Evolutionary conservation across 2,329 filamentous ascomycete genomes (phyloP).

Genomic region (Escovopsis sp.): DNA sequence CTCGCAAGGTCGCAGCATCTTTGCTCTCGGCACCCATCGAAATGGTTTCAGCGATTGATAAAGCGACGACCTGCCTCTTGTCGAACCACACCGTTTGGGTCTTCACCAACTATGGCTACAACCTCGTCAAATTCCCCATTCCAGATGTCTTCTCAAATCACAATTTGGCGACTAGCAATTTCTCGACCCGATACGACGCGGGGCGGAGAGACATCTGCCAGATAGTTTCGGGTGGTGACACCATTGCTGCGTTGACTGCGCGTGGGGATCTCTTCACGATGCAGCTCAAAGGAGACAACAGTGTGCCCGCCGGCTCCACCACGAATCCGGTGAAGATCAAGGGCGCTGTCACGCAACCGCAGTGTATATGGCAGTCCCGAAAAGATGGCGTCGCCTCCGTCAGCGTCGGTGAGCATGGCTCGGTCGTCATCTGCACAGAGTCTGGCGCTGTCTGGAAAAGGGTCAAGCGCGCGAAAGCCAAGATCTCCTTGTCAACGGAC

Average conservation of each 20-base stretch:
- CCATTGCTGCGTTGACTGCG: constrained; percentile 73
- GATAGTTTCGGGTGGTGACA: constrained; percentile 76
- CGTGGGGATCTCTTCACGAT: constrained; percentile 83
- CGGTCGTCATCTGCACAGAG: constrained; percentile 83
- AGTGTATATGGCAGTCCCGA: constrained; percentile 76
- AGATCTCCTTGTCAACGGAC: constrained; percentile 40
- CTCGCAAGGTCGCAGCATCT: constrained; percentile 77
- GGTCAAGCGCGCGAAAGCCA: constrained; percentile 67
- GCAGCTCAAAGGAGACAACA: constrained; percentile 51
- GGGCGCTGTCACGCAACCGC: constrained; percentile 61
- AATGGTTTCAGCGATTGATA: constrained; percentile 77
- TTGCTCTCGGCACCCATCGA: constrained; percentile 52
- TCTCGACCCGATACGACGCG: constrained; percentile 35
- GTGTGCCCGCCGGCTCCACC: constrained; percentile 53
- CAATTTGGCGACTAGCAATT: constrained; percentile 44
- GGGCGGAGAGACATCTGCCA: constrained; percentile 56
- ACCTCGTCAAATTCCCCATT: constrained; percentile 71
- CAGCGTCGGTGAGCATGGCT: constrained; percentile 80
- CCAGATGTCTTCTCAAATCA: constrained; percentile 55
- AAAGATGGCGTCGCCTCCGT: constrained; percentile 77
- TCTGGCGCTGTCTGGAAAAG: constrained; percentile 89
- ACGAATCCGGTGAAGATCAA: constrained; percentile 88
- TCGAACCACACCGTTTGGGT: constrained; percentile 84
- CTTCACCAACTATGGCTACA: constrained; percentile 91
- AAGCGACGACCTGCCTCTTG: constrained; percentile 72